phyloP scores from a whole-genome alignment of 352 stramenopile genomes.

The Globisporangium abappressorium region DNA sequence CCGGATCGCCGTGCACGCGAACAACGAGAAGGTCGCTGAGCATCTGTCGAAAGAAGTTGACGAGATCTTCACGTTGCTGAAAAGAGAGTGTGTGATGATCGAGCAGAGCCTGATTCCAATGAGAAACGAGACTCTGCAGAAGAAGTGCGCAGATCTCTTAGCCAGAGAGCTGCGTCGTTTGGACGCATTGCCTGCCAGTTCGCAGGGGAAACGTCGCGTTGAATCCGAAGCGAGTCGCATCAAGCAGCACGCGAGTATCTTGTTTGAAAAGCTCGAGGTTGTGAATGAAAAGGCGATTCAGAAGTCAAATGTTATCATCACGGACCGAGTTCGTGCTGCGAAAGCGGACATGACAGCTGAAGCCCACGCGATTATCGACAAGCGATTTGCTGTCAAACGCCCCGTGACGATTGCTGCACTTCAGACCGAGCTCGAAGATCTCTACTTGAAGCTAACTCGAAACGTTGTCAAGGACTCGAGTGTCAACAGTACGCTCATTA shows the following conservation, averaged over 20 bases:
- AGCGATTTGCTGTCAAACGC: constrained; percentile 42
- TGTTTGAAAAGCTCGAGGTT: constrained; percentile 77
- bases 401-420: constrained; percentile 59
- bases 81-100: constrained; percentile 51
- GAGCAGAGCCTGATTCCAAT: constrained; percentile 64
- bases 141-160: constrained; percentile 51
- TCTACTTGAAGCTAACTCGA: constrained; percentile 32
- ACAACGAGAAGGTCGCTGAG: constrained; percentile 61
- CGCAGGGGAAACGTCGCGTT: constrained; percentile 43
- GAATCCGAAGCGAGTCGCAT: constrained; percentile 58
- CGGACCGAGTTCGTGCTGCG: constrained; percentile 45
- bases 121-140: constrained; percentile 43
- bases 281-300: constrained; percentile 72
- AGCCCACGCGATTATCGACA: constrained; percentile 59
- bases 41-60: constrained; percentile 57
- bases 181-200: constrained; percentile 42
- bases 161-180: constrained; percentile 43
- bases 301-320: constrained; percentile 44
- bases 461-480: constrained; percentile 23
- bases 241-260: constrained; percentile 48
- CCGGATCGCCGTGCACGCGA: constrained; percentile 59
- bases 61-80: constrained; percentile 47
- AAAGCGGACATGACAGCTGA: constrained; percentile 64
- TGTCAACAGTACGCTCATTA: constrained; percentile 32
- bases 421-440: constrained; percentile 54